Evolutionary conservation across 495 filamentous ascomycete species (phyloP), one percentile per base, ranked within the genome.

Genomic region (Parathielavia appendiculata): DNA sequence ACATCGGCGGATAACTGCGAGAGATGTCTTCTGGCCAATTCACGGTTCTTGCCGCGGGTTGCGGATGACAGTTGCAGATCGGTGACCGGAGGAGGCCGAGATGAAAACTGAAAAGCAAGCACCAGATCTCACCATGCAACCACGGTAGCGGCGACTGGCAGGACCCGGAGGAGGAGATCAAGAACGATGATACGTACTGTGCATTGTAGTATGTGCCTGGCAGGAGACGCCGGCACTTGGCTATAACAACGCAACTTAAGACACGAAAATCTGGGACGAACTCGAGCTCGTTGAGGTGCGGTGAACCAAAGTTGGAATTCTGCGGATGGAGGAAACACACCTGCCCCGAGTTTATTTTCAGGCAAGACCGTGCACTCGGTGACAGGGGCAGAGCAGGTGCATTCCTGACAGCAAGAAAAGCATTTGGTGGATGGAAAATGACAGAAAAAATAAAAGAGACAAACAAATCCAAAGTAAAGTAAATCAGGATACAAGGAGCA

Each of bases 201-300:
- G 22, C 3, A 26, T 35, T 20, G 54, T 36, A 6, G 43, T 32
- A 35, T 47, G 55, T 58, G 36, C 58, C 64, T 59, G 59, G 47
- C 58, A 51, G 58, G 49, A 56, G 22, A 62, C 54, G 56, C 57
- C 66, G 66, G 68, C 68, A 69, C 45, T 69, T 71, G 62, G 54
- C 46, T 67, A 71, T 71, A 69, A 38, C 59, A 57, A 20, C 13
- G 40, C 23, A 54, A 59, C 40, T 47, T 69, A 69, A 67, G 64
- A 50, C 46, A 43, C 36, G 58, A 55, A 40, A 56, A 62, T 47
- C 60, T 55, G 58, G 68, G 66, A 66, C 57, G 66, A 69, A 69
- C 63, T 64, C 41, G 34, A 39, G 63, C 64, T 64, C 58, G 66
- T 30, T 30, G 58, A 60, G 52, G 57, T 45, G 51, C 26, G 23